Base-by-base conservation (phyloP, 176 grass and related monocot genomes). In the Bromus sterilis region DNA sequence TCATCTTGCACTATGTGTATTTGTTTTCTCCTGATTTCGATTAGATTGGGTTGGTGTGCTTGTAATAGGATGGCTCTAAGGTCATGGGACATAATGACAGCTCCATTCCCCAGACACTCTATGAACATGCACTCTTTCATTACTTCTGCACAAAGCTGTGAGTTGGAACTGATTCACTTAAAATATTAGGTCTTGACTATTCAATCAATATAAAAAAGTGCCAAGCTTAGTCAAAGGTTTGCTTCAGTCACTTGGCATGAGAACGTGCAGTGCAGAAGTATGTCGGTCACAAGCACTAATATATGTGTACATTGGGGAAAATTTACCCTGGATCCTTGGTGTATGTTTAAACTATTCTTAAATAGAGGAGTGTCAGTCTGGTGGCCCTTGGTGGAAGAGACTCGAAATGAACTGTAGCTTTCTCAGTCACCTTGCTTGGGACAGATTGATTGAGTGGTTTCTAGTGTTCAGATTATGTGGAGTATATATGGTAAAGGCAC, bases 401-500 rank as follows among this genome's bases (percentile, higher is more conserved):
- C 39, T 36, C 7, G 24, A 67, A 66, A 7, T 26, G 32, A 71
- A 53, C 13, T 55, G 55, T 71, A 55, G 64, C 63, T 77, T 87
- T 82, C 78, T 70, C 15, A 4, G 15, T 84, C 1, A 59, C 36
- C 75, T 79, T 78, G 29, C 35, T 66, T 84, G 8, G 34, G 62
- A 62, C 53, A 60, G 62, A 58, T 76, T 10, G 15, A 46, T 81
- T 81, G 61, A 81, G 71, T 81, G 53, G 33, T 85, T 56, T 80
- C 67, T 85, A 53, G 18, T 81, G 64, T 81, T 59, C 82, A 76
- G 55, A 80, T 30, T 62, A 64, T 53, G 60, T 75, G 75, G 18
- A 60, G 7, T 72, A 72, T 55, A n/a, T 56, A 63, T 26, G 41
- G 33, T 35, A 70, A 80, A 77, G 33, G 26, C 48, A 41, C 44